These are phyloP conservation scores for Diospyros lotus DNA, from an alignment of 148 eudicot species.

Conservation along the genomic window DNA sequence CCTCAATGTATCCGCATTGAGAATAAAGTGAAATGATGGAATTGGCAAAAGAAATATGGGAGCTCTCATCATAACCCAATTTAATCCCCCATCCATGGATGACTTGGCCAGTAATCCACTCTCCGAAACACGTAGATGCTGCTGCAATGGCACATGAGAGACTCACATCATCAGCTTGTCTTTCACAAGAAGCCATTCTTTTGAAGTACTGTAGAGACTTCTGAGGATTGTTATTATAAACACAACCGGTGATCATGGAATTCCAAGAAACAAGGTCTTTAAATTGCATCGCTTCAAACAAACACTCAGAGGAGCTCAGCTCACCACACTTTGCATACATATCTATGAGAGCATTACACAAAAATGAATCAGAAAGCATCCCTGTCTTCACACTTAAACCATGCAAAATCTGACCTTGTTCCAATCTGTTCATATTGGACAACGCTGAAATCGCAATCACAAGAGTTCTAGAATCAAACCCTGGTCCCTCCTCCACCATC, in stretches of 20 bases:
- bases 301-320: slow-evolving; percentile 30
- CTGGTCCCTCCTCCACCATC: slow-evolving; percentile 23
- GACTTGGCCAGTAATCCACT: slow-evolving; percentile 24
- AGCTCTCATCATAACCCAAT: slow-evolving; percentile 26
- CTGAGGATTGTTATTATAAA: slow-evolving; percentile 26
- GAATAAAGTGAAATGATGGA: slow-evolving; percentile 41
- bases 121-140: slow-evolving; percentile 32
- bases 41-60: slow-evolving; percentile 28
- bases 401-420: slow-evolving; percentile 28
- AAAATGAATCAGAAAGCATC: slow-evolving; percentile 25
- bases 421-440: slow-evolving; percentile 16
- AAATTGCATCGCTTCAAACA: slow-evolving; percentile 24
- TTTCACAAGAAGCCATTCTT: slow-evolving; percentile 18
- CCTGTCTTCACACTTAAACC: slow-evolving; percentile 36
- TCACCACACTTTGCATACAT: slow-evolving; percentile 45
- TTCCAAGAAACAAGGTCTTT: slow-evolving; percentile 45
- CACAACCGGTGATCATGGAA: slow-evolving; percentile 35
- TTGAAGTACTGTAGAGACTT: slow-evolving; percentile 32
- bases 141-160: slow-evolving; percentile 47
- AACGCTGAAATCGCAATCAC: slow-evolving; percentile 32
- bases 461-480: slow-evolving; percentile 33
- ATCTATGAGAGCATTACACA: slow-evolving; percentile 32
- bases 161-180: slow-evolving; percentile 25
- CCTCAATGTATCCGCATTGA: slow-evolving; percentile 22
- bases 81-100: slow-evolving; percentile 37